Base-by-base conservation (phyloP, 768 basidiomycete genomes). In the Agrocybe chaxingu region DNA sequence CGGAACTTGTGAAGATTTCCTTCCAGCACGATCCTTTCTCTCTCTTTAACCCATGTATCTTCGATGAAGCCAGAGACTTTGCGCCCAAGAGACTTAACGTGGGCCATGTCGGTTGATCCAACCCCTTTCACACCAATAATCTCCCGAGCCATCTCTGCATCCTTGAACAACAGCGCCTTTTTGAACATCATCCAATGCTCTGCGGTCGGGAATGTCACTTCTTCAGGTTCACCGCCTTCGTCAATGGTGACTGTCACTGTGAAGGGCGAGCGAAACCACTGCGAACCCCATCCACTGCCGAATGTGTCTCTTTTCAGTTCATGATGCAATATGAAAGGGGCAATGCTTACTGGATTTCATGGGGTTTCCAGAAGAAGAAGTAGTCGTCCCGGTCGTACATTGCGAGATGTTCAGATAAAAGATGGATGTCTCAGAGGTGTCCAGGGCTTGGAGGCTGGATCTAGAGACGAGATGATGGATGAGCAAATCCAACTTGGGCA, bases 131-230 rank as follows among this genome's bases (percentile, higher is more conserved):
- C 64, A 3, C 51, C 63, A 18, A 81, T 57, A 9, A 84, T 72
- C 48, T 73, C 62, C 18, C 69, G 62, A 3, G 78, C 76, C 4
- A 78, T 61, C 4, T 58, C 67, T 8, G 47, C 35, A 56, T 84
- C 81, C 9, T 61, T 57, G 66, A 85, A 85, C 2, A 84, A 56
- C 3, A 81, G 58, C 6, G 82, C 81, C 60, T 85, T 84, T 46
- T 77, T 75, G 36, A 77, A 68, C 84, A 84, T 86, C 83, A 85
- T 85, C 75, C 76, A 84, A 55, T 85, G 82, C 63, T 85, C 84
- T 0, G 79, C 73, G 2, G 78, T 76, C 5, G 63, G 65, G 58
- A 82, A 82, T 0, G 46, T 57, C 18, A 71, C 60, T 2, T 56
- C 59, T 49, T 71, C 66, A 13, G 62, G 58, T 33, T 62, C 53